Evolutionary conservation across 2,329 filamentous ascomycete species (phyloP).

Genomic region (Arachnopeziza araneosa): DNA sequence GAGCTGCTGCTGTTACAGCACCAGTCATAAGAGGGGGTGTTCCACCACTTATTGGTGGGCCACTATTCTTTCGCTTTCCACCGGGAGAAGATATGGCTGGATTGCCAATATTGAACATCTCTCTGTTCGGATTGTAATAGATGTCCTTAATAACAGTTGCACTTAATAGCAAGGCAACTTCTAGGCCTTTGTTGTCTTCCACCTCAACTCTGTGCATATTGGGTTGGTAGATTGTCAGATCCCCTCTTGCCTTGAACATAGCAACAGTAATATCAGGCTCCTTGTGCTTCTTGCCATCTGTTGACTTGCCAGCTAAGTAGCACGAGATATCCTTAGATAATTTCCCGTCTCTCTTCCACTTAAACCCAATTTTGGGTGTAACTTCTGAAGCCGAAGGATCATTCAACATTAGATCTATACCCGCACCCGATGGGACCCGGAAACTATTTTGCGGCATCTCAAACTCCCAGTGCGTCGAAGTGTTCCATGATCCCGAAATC

Average conservation of each 20-base stretch:
- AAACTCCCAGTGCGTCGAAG: slow-evolving; percentile 81
- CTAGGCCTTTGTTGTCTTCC: slow-evolving; percentile 88
- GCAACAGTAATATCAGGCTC: slow-evolving; percentile 96
- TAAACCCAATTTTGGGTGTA: slow-evolving; percentile 74
- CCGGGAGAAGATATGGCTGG: slow-evolving; percentile 26
- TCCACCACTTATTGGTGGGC: slow-evolving; percentile 21
- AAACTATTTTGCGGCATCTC: slow-evolving; percentile 86
- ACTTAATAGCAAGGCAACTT: slow-evolving; percentile 67
- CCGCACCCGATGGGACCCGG: slow-evolving; percentile 69
- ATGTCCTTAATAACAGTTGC: slow-evolving; percentile 62
- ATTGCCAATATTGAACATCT: slow-evolving; percentile 70
- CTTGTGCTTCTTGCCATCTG: slow-evolving; percentile 70
- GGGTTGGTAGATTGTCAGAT: slow-evolving; percentile 84
- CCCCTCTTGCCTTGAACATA: slow-evolving; percentile 67
- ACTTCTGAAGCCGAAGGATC: slow-evolving; percentile 50
- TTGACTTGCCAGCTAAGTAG: slow-evolving; percentile 73
- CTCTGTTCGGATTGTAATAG: slow-evolving; percentile 58
- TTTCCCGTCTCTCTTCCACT: slow-evolving; percentile 84
- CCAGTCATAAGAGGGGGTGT: slow-evolving; percentile 26
- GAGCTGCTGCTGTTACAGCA: slow-evolving; percentile 11
- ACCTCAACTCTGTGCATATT: slow-evolving; percentile 87
- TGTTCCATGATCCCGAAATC: slow-evolving; percentile 73
- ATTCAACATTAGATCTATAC: slow-evolving; percentile 64
- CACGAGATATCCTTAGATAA: slow-evolving; percentile 85
- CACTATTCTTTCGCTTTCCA: slow-evolving; percentile 26